Evolutionary conservation across 331 rosid species (phyloP).

Genomic region (Cucumis variabilis): DNA sequence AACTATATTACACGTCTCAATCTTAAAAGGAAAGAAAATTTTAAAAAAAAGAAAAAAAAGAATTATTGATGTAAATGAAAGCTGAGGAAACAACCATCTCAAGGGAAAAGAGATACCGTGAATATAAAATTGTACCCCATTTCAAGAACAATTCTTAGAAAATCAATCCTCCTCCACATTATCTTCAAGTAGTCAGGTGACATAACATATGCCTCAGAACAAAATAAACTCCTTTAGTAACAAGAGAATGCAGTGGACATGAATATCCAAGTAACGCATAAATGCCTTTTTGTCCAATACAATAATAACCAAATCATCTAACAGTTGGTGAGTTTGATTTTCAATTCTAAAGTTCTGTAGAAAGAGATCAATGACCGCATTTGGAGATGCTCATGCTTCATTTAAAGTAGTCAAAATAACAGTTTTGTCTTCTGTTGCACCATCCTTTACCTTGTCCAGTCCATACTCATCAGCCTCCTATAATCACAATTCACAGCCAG

Average conservation of each 20-base stretch:
- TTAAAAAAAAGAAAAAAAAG: background rate
- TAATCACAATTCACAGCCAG: slow-evolving; percentile 34
- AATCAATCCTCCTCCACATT: slow-evolving; percentile 98
- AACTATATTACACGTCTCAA: background rate
- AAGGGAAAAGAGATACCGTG: slow-evolving; percentile 59
- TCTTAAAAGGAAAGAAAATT: background rate
- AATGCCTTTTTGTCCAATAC: slow-evolving; percentile 83
- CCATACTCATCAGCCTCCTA: slow-evolving; percentile 63
- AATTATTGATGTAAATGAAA: background rate
- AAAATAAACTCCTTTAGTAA: slow-evolving; percentile 72
- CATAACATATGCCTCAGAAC: slow-evolving; percentile 82
- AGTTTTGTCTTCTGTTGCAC: slow-evolving; percentile 79
- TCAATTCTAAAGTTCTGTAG: slow-evolving; percentile 93
- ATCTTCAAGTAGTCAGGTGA: slow-evolving; percentile 83
- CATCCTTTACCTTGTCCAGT: slow-evolving; percentile 65
- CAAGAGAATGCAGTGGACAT: slow-evolving; percentile 73
- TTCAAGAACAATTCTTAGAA: slow-evolving; percentile 80
- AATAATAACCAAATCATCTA: slow-evolving; percentile 84
- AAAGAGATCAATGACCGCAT: slow-evolving; percentile 83
- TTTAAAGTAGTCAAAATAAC: slow-evolving; percentile 91
- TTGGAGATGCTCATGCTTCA: slow-evolving; percentile 94
- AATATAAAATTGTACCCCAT: slow-evolving; percentile 94
- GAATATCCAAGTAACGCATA: slow-evolving; percentile 74
- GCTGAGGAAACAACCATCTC: background rate
- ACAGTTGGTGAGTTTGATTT: slow-evolving; percentile 61